Conservation (phyloP, 768 basidiomycete species). For the Rhizopogon vinicolor region DNA sequence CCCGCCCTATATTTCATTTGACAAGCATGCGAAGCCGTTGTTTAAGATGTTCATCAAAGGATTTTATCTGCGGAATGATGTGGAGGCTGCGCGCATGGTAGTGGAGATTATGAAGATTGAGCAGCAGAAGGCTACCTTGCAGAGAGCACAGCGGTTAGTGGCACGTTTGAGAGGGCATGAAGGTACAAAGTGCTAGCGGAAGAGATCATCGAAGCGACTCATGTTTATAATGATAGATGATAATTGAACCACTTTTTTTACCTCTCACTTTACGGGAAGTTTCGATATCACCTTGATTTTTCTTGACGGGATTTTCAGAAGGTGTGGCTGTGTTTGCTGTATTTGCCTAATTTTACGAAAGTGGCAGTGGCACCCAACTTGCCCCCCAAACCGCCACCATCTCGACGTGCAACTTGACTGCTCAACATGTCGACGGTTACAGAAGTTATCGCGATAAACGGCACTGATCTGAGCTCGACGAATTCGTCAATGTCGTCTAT, state of each 20-base stretch:
- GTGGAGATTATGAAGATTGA: conserved; percentile 52
- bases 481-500: conserved; percentile 17
- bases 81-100: conserved; percentile 45
- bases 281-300: no score
- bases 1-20: conserved; percentile 44
- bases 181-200: not conserved
- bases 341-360: not conserved
- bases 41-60: conserved; percentile 72
- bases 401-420: not conserved
- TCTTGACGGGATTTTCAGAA: no score
- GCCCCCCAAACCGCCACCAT: not conserved
- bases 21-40: conserved; percentile 59
- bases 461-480: conserved; percentile 12
- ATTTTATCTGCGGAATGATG: conserved; percentile 52
- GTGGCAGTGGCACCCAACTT: not conserved
- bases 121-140: conserved; percentile 5
- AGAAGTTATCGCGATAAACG: not conserved
- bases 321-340: not conserved
- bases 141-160: not conserved
- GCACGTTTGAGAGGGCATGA: not conserved
- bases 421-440: not conserved
- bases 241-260: not conserved
- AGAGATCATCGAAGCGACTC: not conserved
- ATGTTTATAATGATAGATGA: not conserved
- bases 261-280: no score